A percentile compares a stretch with the other conserved stretches of the same genome.
Conservation (phyloP, 495 filamentous ascomycete species). For the Oidiodendron maius region DNA sequence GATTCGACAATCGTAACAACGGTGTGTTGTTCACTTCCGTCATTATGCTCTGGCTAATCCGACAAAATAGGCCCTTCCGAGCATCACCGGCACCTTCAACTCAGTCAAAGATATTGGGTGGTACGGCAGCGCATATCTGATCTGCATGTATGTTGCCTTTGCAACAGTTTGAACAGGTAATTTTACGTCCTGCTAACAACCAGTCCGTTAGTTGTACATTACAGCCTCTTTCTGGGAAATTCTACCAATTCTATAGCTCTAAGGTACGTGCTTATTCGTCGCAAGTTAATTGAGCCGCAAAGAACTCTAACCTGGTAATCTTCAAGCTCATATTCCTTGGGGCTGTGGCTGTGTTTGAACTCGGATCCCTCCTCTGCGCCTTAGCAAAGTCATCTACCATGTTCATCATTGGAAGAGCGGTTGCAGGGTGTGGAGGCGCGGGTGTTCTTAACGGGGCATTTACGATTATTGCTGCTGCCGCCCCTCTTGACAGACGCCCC, state of each 20-base stretch:
- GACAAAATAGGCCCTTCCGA: too few relatives aligned
- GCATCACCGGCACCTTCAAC: too few relatives aligned
- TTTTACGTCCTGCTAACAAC: too few relatives aligned
- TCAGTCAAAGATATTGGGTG: conserved; percentile 35
- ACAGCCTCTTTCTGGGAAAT: conserved; percentile 39
- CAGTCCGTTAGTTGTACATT: conserved; percentile 37
- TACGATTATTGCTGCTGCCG: conserved; percentile 42
- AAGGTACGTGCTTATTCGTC: conserved; percentile 25
- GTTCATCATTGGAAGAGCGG: conserved; percentile 48
- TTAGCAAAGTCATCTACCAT: conserved; percentile 43
- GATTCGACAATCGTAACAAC: too few relatives aligned
- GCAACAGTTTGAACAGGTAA: too few relatives aligned
- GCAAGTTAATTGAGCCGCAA: neutral
- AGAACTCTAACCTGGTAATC: neutral
- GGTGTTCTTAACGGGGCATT: conserved; percentile 47
- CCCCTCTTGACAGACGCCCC: conserved; percentile 41
- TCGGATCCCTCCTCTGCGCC: conserved; percentile 51
- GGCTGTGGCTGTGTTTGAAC: conserved; percentile 40
- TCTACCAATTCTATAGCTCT: conserved; percentile 37
- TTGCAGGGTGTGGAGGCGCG: conserved; percentile 45
- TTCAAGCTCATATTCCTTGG: conserved; percentile 35
- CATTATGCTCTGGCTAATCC: too few relatives aligned
- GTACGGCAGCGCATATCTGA: conserved; percentile 46
- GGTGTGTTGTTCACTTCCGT: too few relatives aligned
- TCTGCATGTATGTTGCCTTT: conserved; percentile 37